A percentile compares a stretch with the other conserved stretches of the same genome.
These are phyloP conservation scores for Hawksworthiomyces lignivorus DNA, from an alignment of 2,329 filamentous ascomycete genomes.

Conservation along the genomic window DNA sequence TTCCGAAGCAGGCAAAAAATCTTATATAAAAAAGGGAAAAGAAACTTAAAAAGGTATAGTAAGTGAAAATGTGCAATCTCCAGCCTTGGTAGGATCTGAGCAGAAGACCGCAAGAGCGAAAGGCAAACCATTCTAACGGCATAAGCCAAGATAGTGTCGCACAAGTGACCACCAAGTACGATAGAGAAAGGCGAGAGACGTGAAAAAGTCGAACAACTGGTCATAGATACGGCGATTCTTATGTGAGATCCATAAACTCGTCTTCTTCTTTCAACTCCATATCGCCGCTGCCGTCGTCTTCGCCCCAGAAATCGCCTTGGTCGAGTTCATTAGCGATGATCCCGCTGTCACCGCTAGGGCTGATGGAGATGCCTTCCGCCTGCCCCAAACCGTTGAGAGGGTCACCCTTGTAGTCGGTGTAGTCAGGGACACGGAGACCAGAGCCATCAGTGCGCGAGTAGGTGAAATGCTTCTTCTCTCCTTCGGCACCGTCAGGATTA, in stretches of 20 bases:
- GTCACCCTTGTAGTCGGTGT: slow-evolving; percentile 86
- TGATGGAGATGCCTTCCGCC: slow-evolving; percentile 26
- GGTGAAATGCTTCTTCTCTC: slow-evolving; percentile 42
- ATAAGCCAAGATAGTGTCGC: too few relatives aligned
- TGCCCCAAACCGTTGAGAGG: slow-evolving; percentile 46
- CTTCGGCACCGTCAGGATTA: slow-evolving; percentile 54
- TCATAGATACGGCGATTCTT: too few relatives aligned
- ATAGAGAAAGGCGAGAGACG: background rate
- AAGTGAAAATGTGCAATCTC: too few relatives aligned
- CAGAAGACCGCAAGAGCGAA: too few relatives aligned
- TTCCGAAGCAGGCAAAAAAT: too few relatives aligned
- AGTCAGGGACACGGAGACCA: slow-evolving; percentile 83
- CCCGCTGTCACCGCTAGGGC: slow-evolving; percentile 26
- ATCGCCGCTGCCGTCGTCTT: slow-evolving; percentile 63
- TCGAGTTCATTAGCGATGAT: slow-evolving; percentile 40
- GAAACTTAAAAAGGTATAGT: too few relatives aligned
- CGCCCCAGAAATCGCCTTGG: slow-evolving; percentile 54
- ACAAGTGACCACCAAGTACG: too few relatives aligned
- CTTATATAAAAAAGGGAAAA: too few relatives aligned
- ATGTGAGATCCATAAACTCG: slow-evolving; percentile 17
- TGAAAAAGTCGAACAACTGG: too few relatives aligned
- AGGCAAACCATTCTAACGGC: too few relatives aligned
- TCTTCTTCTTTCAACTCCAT: slow-evolving; percentile 30
- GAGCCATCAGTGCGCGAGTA: slow-evolving; percentile 80
- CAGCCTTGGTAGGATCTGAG: too few relatives aligned